Conservation (phyloP, 495 filamentous ascomycete species). For the Aspergillus cavernicola region DNA sequence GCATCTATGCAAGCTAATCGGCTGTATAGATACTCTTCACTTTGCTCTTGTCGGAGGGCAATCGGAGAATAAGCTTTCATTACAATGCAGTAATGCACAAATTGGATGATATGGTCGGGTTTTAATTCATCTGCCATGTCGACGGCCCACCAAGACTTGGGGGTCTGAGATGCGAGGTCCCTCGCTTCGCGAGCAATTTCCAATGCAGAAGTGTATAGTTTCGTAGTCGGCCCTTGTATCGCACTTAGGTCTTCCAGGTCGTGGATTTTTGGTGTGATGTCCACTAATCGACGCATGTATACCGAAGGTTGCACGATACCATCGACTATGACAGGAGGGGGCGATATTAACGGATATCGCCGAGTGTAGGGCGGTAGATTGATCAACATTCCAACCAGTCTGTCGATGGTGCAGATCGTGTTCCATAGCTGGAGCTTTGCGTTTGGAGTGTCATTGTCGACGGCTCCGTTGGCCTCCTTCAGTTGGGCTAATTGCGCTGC, state of each 20-base stretch:
- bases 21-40: conserved; percentile 19
- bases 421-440: conserved; percentile 26
- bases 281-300: conserved; percentile 22
- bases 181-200: conserved; percentile 21
- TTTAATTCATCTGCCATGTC: conserved; percentile 8
- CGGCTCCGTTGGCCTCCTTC: conserved; percentile 1
- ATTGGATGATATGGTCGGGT: conserved; percentile 25
- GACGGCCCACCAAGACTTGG: conserved; percentile 22
- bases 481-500: conserved; percentile 6
- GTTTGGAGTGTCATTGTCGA: neutral
- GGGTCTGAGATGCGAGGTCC: conserved; percentile 21
- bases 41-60: conserved; percentile 19
- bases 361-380: conserved; percentile 27
- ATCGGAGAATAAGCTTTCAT: conserved; percentile 30
- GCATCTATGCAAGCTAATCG: conserved; percentile 26
- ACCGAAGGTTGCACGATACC: conserved; percentile 23
- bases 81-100: conserved; percentile 23
- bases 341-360: conserved; percentile 10
- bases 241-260: conserved; percentile 25
- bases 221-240: conserved; percentile 3
- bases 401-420: conserved; percentile 25
- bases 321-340: conserved; percentile 11
- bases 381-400: conserved; percentile 25
- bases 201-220: conserved; percentile 17
- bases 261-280: conserved; percentile 23